Conservation (phyloP, 1,284 basidiomycete genomes). For the Ustilago crameri region DNA sequence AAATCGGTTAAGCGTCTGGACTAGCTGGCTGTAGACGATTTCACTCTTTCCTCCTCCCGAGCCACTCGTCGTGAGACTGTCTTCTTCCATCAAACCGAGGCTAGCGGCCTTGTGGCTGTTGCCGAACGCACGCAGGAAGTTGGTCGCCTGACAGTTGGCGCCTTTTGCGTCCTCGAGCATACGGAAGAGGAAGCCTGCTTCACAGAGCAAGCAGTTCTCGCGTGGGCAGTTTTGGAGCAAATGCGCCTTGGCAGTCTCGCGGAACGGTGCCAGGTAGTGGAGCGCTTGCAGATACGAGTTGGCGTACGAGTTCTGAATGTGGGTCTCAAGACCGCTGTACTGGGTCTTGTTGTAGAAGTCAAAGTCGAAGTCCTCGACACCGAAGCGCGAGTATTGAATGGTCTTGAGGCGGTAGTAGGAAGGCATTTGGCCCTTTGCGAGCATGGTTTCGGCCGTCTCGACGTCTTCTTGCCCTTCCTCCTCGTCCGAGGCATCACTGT, state of each 20-base stretch:
- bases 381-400: slow-evolving; percentile 98
- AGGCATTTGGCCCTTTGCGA: slow-evolving; percentile 72
- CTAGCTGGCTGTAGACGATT: slow-evolving; percentile 79
- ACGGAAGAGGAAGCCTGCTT: slow-evolving; percentile 91
- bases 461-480: slow-evolving; percentile 49
- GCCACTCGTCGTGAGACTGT: slow-evolving; percentile 70
- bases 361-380: slow-evolving; percentile 99
- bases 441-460: slow-evolving; percentile 41
- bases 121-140: slow-evolving; percentile 94
- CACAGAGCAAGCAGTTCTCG: slow-evolving; percentile 93
- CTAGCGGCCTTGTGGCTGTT: slow-evolving; percentile 78
- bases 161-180: slow-evolving; percentile 96
- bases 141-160: slow-evolving; percentile 93
- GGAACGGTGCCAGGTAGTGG: slow-evolving; percentile 83
- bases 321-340: slow-evolving; percentile 93
- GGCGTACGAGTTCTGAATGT: slow-evolving; percentile 97
- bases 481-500: slow-evolving; percentile 40
- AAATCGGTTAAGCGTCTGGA: slow-evolving; percentile 95
- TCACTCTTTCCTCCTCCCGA: slow-evolving; percentile 33
- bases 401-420: slow-evolving; percentile 89
- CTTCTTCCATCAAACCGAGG: slow-evolving; percentile 88
- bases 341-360: slow-evolving; percentile 74
- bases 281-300: slow-evolving; percentile 90
- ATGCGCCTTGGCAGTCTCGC: slow-evolving; percentile 87
- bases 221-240: slow-evolving; percentile 80